A percentile compares a stretch with the other conserved stretches of the same genome.
Evolutionary conservation across 768 basidiomycete genomes (phyloP).

Genomic region (Leccinum subtestaceum): DNA sequence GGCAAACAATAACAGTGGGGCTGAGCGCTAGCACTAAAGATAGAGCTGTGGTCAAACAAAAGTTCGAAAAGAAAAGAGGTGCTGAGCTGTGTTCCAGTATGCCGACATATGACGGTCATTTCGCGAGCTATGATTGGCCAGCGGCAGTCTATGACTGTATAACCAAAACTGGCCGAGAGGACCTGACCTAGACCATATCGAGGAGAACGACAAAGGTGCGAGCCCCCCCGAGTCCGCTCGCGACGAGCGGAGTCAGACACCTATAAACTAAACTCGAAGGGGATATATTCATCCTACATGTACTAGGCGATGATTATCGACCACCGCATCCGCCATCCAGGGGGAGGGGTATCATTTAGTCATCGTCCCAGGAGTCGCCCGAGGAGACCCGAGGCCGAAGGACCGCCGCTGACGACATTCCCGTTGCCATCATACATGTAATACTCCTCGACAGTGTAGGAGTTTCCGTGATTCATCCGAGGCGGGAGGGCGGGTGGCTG

Average conservation of each 20-base stretch:
- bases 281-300: background rate
- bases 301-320: background rate
- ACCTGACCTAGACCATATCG: background rate
- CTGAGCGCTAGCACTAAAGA: background rate
- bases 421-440: conserved; percentile 2
- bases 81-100: background rate
- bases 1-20: background rate
- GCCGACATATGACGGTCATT: background rate
- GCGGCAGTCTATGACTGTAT: background rate
- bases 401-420: background rate
- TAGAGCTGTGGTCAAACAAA: background rate
- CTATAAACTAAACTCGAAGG: background rate
- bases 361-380: conserved; percentile 24
- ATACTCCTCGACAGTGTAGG: background rate
- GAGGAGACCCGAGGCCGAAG: conserved; percentile 17
- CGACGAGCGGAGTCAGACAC: too few relatives aligned
- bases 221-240: background rate
- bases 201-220: too few relatives aligned
- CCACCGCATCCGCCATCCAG: background rate
- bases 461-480: conserved; percentile 20
- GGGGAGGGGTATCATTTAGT: background rate
- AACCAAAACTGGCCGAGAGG: background rate
- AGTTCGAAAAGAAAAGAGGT: background rate
- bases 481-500: conserved; percentile 1
- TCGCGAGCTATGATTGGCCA: background rate